phyloP scores from a whole-genome alignment of 768 basidiomycete genomes.

The Lactarius evosmus region DNA sequence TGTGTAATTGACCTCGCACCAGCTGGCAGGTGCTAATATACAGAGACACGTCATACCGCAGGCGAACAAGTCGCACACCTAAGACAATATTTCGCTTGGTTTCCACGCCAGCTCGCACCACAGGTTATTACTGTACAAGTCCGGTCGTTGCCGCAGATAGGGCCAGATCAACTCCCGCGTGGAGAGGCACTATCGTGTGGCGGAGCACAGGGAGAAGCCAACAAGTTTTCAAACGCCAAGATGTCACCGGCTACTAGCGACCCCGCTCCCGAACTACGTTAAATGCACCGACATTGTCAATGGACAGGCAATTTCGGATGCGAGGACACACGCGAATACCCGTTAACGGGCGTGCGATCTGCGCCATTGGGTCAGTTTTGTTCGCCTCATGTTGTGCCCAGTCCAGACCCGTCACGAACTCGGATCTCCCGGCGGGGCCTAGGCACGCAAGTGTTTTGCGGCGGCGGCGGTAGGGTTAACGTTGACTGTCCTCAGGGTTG shows the following conservation, averaged over 20 bases:
- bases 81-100: neutral
- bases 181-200: neutral
- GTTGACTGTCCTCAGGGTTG: neutral
- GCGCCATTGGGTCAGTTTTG: neutral
- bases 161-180: neutral
- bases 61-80: neutral
- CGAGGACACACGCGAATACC: neutral
- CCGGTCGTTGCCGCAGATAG: neutral
- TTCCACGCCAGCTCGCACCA: neutral
- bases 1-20: neutral
- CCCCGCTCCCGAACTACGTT: neutral
- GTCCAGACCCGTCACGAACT: neutral
- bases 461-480: neutral
- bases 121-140: neutral
- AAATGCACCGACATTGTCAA: neutral
- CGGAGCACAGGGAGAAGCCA: neutral
- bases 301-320: neutral
- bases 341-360: neutral
- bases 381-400: neutral
- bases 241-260: neutral
- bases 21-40: conserved; percentile 4
- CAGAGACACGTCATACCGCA: neutral
- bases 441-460: neutral
- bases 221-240: neutral
- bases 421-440: neutral